Evolutionary conservation across 1,284 basidiomycete genomes (phyloP), one percentile per base, ranked within the genome.

Genomic region (Boletellus deceptivus): DNA sequence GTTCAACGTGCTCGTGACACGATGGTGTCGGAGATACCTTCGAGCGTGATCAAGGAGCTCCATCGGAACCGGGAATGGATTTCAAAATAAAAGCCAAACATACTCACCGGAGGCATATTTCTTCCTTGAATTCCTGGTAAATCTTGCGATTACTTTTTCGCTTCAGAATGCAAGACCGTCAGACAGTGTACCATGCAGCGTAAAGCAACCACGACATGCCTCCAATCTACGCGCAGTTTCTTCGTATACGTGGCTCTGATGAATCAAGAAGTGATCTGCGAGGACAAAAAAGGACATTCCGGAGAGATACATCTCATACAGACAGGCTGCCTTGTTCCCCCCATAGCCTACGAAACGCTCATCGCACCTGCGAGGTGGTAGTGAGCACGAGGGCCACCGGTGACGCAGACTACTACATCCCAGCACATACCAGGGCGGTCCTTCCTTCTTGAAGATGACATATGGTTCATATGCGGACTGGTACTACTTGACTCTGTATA

Each of bases 291-390:
- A 91, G 10, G 84, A 83, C 39, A 91, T 78, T 3, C 83, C 83
- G 17, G 79, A 78, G 29, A 85, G 66, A 64, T 82, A 82, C 69
- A 86, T 77, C 60, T 83, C 82, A 61, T 79, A 85, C 20, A 85
- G 65, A 59, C 84, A 85, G 8, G 81, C 82, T 1, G 83, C 83
- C 61, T 84, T 85, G 69, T 85, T 85, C 27, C 75, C 82, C 16
- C 91, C 91, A 64, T 93, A 93, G 1, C 91, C 91, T 43, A 91
- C 78, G 61, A 93, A 93, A n/a, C 90, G 80, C 63, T 92, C 91
- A 61, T 93, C 90, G 61, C 90, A 93, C 88, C 80, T 82, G 49
- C 13, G 13, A 22, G 36, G 31, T 34, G 50, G 46, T 17, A 37
- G 16, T 20, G 4, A 45, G 17, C 4, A 37, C 25, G 34, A 25